Base-by-base conservation (phyloP, 1,139 yeast genomes). In the Komagataea norvegica region DNA sequence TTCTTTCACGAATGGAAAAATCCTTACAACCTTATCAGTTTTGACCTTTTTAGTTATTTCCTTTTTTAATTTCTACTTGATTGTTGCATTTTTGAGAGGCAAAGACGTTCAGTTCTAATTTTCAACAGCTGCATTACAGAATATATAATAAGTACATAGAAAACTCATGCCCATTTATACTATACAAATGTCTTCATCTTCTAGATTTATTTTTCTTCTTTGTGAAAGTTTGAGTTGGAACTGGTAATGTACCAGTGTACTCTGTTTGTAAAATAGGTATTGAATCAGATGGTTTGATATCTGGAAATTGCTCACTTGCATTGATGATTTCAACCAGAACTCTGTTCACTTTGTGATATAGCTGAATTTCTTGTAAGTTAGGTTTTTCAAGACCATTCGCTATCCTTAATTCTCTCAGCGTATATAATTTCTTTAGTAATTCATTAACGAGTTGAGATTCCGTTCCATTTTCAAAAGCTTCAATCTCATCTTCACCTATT, bases 201-300 rank as follows among this genome's bases (percentile, higher is more conserved):
- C 47, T 40, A 16, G 49, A 25, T 36, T 48, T 56, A 43, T 52
- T 60, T 36, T 60, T 55, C 43, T 61, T 60, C 42, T 52, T 54
- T 26, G 56, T 48, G 11, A 49, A 43, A 18, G 54, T 52, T 34
- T 61, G 56, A 37, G 64, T 49, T 39, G 72, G 66, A 0, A 87
- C 87, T 1, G 96, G 96, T 52, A 88, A 69, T 1, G 83, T 72
- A 38, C 97, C 97, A 30, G 74, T 67, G 53, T 84, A 88, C 49
- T 82, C 86, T 15, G 80, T 74, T 54, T 79, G 77, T 41, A 84
- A 67, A 1, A 84, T 82, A 0, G 96, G 95, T 31, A 88, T 51
- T 3, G 53, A 50, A 28, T 43, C 50, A 28, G 53, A 64, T 38
- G 44, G 49, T 27, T 49, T 45, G 20, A 56, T 45, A 21, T 45